Evolutionary conservation across 192 early-diverging fungal genomes (phyloP), one percentile per base, ranked within the genome.

Genomic region (Neocallimastix lanati): DNA sequence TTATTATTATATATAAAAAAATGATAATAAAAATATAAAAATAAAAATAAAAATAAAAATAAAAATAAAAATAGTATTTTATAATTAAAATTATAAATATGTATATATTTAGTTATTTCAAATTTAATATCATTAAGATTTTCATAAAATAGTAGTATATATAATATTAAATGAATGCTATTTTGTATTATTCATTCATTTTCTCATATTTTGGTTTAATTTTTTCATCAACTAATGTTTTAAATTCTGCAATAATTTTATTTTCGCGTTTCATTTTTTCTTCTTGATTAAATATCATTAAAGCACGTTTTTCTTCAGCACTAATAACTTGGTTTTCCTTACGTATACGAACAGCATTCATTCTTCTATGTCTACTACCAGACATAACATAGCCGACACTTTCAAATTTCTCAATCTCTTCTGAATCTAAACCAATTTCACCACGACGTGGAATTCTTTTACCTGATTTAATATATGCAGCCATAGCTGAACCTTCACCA

Each of bases 311-410:
- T 79, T 99, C 97, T 80, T 99, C 97, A 12, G 96, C 95, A 77
- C 89, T 93, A 79, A 97, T 95, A 80, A 96, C 94, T 85, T 99
- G 97, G 81, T 97, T 96, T 82, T 98, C 97, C 84, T 97, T 98
- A 80, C 94, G 89, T 77, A 96, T 89, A 80, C 96, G 96, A 12
- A 96, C 96, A 58, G 95, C 95, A 82, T 97, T 97, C 94, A 96
- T 96, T 67, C 95, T 89, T 77, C 91, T 89, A 84, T 98, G 96
- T 29, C 97, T 87, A 83, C 91, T 95, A 28, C 97, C 97, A 77
- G 92, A 93, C 97, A 99, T 99, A 15, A 99, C 97, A 83, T 91
- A 99, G 29, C 97, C 97, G 5, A 91, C 92, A 28, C 85, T 83
- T 83, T 99, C 97, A 83, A 89, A 94, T 25, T 90, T 83, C 78